Evolutionary conservation across 78 protist species (phyloP), one percentile per base, ranked within the genome.

Genomic region (Cavenderia fasciculata): DNA sequence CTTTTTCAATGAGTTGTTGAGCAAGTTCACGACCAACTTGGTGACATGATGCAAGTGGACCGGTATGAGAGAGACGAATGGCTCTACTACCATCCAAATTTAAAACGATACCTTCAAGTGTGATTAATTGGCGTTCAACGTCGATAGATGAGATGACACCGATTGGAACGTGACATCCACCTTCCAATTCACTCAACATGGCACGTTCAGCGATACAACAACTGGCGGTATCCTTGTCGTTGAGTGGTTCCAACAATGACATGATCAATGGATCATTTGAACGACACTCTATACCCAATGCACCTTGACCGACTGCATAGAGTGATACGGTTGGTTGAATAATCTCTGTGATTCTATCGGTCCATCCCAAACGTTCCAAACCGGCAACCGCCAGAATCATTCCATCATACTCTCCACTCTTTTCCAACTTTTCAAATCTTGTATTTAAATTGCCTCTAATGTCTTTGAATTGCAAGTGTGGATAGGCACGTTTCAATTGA

Each of bases 271-370:
- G n/a, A 25, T 74, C 93, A 59, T 49, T 18, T 27, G 63, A 59
- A 31, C 92, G 66, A 85, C 92, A 85, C 41, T 94, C 93, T 19
- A 94, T 74, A 63, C 95, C 97, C 23, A 94, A 23, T 18, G 93
- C 82, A 19, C 97, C 97, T 63, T 94, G 95, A 27, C 94, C 95
- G 19, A 94, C 95, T 10, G 97, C 97, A 79, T 94, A 79, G 54
- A 77, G 21, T 44, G 85, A 74, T 31, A 74, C 38, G 0, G 63
- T 75, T 14, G 84, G 86, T 46, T 56, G 73, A 19, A 87, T 36
- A 18, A 93, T 54, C 34, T 93, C 78, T 2, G 85, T 63, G 31
- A 79, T 71, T 27, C 61, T 31, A 23, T 72, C 70, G 0, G 78
- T 74, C 27, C 68, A 73, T 12, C 78, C 74, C 88, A 94, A 52